These are phyloP conservation scores for Selaginella moellendorffii DNA, from an alignment of 75 land plant species.

Conservation along the genomic window DNA sequence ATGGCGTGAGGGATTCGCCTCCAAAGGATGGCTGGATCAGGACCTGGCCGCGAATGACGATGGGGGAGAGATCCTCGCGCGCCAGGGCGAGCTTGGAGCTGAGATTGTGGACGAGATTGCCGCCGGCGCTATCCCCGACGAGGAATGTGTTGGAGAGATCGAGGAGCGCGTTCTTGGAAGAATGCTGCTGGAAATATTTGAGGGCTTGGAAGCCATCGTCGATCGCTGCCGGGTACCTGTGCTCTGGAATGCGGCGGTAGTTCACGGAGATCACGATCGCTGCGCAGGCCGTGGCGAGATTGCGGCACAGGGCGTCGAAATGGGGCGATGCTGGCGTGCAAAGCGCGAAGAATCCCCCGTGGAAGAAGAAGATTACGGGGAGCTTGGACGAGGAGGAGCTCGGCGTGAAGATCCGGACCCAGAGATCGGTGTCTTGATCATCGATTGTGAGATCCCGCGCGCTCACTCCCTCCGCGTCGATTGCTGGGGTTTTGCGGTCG, in stretches of 20 bases:
- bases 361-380: not conserved
- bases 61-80: not conserved
- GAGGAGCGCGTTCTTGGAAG: not conserved
- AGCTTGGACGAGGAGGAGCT: not conserved
- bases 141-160: conserved; percentile 28
- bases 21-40: conserved; percentile 52
- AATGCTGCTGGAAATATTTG: not conserved
- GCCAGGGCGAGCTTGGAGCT: conserved; percentile 14
- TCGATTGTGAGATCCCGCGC: too few species aligned
- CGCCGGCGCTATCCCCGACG: conserved; percentile 54
- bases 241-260: not conserved
- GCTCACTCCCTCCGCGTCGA: too few species aligned
- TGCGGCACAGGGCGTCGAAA: not conserved
- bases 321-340: not conserved
- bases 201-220: not conserved
- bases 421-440: conserved; percentile 38
- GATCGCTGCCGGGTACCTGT: not conserved
- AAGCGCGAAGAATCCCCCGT: conserved; percentile 3
- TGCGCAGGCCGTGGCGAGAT: not conserved
- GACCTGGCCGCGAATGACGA: conserved; percentile 27
- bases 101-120: conserved; percentile 40
- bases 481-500: too few species aligned
- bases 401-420: conserved; percentile 49
- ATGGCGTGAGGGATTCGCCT: conserved; percentile 38
- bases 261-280: conserved; percentile 3